Base-by-base conservation (phyloP, 2,329 filamentous ascomycete genomes). In the Rutstroemia sp. region DNA sequence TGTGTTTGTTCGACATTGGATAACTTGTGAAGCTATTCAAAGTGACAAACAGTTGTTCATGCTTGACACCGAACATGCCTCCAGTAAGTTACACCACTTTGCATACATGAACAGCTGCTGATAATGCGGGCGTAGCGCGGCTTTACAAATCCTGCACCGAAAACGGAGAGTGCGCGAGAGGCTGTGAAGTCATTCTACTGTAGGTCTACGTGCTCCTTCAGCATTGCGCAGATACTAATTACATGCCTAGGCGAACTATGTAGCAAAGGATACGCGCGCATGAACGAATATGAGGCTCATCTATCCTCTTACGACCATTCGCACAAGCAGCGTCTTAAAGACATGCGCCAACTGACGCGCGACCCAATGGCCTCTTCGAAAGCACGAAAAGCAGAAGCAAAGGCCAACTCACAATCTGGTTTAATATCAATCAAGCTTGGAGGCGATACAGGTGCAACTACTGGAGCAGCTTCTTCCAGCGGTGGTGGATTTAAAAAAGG, bases 281-380 rank as follows among this genome's bases (percentile, higher is more conserved):
- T 95, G 79, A 92, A 95, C 69, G 92, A 97, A 71, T 96, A 95
- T 71, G 92, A 97, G 72, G 87, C 92, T 7, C 94, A 99, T 71
- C 88, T 96, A 56, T 85, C 85, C 61, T 94, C 88, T 66, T 97
- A 97, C 72, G 94, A 97, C 70, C 94, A 99, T 73, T 88, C 89
- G 65, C 94, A 99, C 73, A 92, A 91, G 71, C 91, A 95, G 75
- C 87, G 89, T 50, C 81, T 92, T 58, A 89, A 90, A 72, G 88
- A 94, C 66, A 91, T 92, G 88, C 90, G 90, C 73, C 85, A 88
- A 66, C 86, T 92, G 77, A 85, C 87, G 34, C 83, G 86, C 63
- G 86, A 90, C 62, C 84, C 87, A 1, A 79, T 78, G 54, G 84
- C 83, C 23, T 79, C 78, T 14, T 80, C 78, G 21, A 82, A 83